phyloP scores from a whole-genome alignment of 2,329 filamentous ascomycete genomes.

The Tothia fuscella region DNA sequence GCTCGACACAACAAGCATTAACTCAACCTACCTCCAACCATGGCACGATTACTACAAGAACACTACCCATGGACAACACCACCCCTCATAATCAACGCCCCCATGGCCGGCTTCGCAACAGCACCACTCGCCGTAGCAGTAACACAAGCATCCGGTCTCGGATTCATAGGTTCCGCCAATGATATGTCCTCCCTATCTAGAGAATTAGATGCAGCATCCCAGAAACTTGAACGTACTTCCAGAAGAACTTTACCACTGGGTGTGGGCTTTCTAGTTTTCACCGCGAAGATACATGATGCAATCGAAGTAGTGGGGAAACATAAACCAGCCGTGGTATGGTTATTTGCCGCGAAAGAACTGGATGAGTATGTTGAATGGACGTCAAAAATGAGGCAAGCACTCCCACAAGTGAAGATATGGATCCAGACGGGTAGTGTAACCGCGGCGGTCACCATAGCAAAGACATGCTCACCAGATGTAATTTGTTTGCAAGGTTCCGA shows the following conservation, averaged over 20 bases:
- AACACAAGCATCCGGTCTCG: conserved; percentile 1
- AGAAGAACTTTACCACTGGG: not conserved
- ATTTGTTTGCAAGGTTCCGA: conserved; percentile 52
- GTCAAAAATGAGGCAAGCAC: not conserved
- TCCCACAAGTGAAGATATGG: conserved; percentile 30
- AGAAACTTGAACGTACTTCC: not conserved
- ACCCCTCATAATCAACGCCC: not conserved
- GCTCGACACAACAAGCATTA: too few species aligned
- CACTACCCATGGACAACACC: not conserved
- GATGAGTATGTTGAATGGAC: not conserved
- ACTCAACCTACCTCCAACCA: too few species aligned
- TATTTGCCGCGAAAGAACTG: not conserved
- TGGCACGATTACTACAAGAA: not conserved
- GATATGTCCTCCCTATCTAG: not conserved
- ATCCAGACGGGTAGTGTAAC: conserved; percentile 50
- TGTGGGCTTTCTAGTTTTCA: not conserved
- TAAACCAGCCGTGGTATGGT: conserved; percentile 3
- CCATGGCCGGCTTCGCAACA: conserved; percentile 1
- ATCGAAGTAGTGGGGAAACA: not conserved
- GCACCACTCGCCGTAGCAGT: not conserved
- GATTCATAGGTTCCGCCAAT: not conserved
- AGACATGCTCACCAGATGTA: conserved; percentile 34
- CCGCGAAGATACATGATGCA: not conserved
- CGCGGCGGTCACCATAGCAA: conserved; percentile 18
- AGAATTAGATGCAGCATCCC: not conserved